Evolutionary conservation across 768 basidiomycete species (phyloP).

Genomic region (Pisolithus albus): DNA sequence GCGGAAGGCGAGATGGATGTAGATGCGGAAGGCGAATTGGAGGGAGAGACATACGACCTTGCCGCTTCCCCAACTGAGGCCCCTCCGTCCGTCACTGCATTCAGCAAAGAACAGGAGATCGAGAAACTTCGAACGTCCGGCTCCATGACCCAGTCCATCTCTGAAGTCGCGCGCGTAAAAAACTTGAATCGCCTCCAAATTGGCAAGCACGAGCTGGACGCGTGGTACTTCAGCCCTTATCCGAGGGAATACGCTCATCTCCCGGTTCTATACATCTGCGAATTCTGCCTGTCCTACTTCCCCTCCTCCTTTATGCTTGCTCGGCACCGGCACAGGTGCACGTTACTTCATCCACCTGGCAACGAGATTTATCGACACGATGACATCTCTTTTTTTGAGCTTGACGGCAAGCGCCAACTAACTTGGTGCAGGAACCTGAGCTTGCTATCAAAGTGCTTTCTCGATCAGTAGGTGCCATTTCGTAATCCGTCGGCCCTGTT

Average conservation of each 20-base stretch:
- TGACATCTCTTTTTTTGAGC: slow-evolving; percentile 96
- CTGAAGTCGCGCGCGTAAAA: slow-evolving; percentile 96
- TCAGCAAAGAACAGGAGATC: slow-evolving; percentile 98
- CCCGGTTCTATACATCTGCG: slow-evolving; percentile 94
- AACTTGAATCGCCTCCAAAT: slow-evolving; percentile 96
- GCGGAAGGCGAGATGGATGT: slow-evolving; percentile 59
- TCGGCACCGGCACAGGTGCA: slow-evolving; percentile 89
- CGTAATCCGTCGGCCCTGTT: slow-evolving; percentile 10
- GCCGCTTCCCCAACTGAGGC: slow-evolving; percentile 42
- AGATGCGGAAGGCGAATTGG: slow-evolving; percentile 37
- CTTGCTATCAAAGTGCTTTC: slow-evolving; percentile 93
- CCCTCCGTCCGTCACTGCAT: slow-evolving; percentile 50
- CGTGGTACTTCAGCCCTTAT: slow-evolving; percentile 99
- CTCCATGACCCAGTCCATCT: slow-evolving; percentile 98
- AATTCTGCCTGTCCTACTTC: slow-evolving; percentile 94
- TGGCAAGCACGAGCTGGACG: slow-evolving; percentile 92
- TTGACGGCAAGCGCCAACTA: slow-evolving; percentile 93
- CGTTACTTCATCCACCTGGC: slow-evolving; percentile 88
- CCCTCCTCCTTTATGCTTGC: slow-evolving; percentile 86
- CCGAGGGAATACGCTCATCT: slow-evolving; percentile 97
- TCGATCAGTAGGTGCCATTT: slow-evolving; percentile 76
- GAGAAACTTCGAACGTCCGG: slow-evolving; percentile 97
- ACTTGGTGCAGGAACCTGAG: slow-evolving; percentile 97
- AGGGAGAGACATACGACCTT: slow-evolving; percentile 68
- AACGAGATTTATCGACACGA: slow-evolving; percentile 99